A percentile compares a stretch with the other conserved stretches of the same genome.
Evolutionary conservation across 306 rosid genomes (phyloP).

Genomic region (barrel medic (Medicago truncatula)): MtrunA17r5.0-ANR NC_053042.1:8524501-8525000

Average conservation of each 20-base stretch:
- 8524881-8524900: not conserved
- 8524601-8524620: slow-evolving; percentile 76
- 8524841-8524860: slow-evolving; percentile 57
- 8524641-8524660: not conserved
- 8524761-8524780: slow-evolving; percentile 73
- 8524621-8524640: slow-evolving; percentile 63
- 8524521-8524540: slow-evolving; percentile 86
- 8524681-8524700: not conserved
- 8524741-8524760: slow-evolving; percentile 68
- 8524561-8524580: slow-evolving; percentile 89
- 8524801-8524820: slow-evolving; percentile 93
- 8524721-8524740: slow-evolving; percentile 11
- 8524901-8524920: slow-evolving; percentile 12
- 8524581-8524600: slow-evolving; percentile 85
- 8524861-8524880: slow-evolving; percentile 1
- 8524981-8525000: slow-evolving; percentile 29
- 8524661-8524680: not conserved
- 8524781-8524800: slow-evolving; percentile 89
- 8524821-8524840: slow-evolving; percentile 96
- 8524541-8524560: slow-evolving; percentile 83
- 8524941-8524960: slow-evolving; percentile 13
- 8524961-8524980: not conserved
- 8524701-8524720: slow-evolving; percentile 21
- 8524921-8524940: not conserved
- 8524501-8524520: slow-evolving; percentile 64